Evolutionary conservation across 352 stramenopile genomes (phyloP), one percentile per base, ranked within the genome.

Genomic region (Phytophthora fragariaefolia): DNA sequence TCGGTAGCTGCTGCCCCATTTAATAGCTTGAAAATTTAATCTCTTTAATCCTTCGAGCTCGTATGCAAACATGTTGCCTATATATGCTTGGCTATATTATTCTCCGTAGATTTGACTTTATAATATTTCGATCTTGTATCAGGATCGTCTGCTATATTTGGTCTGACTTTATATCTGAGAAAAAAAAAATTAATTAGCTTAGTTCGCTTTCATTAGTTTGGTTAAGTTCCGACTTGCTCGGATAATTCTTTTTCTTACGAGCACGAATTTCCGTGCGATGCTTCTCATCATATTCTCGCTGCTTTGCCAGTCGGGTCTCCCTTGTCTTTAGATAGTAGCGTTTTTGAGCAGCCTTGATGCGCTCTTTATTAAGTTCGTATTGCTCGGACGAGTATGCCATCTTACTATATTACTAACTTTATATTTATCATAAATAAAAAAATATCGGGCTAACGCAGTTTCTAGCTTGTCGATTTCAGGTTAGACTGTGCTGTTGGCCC

Each of bases 51-150:
- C 38, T 51, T 60, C 52, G 17, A 60, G 52, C n/a, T 51, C 52
- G 36, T 42, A 38, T 48, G 23, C 15, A 28, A 52, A 60, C 38
- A 60, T 60, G 13, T 22, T 22, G 0, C 8, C 12, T 49, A 45
- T 58, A 49, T 58, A 58, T 58, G 5, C 10, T 12, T 12, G n/a
- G n/a, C 20, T 57, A 46, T 46, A 57, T 57, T 57, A 46, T 56
- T 56, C 30, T 45, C 4, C 3, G 10, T 10, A 15, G 27, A 18
- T n/a, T 17, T 50, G 40, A 32, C 40, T 50, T 51, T 60, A 43
- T 60, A 60, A 34, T 60, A 4, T 23, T 50, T 43, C 13, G 38
- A 22, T 32, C n/a, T 51, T 60, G 22, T 48, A 58, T 58, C 51
- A 58, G 26, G 50, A 57, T 58, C 51, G 23, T 28, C 51, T 49